Evolutionary conservation across 169 alveolate species (phyloP).

Genomic region (Eimeria necatrix): DNA sequence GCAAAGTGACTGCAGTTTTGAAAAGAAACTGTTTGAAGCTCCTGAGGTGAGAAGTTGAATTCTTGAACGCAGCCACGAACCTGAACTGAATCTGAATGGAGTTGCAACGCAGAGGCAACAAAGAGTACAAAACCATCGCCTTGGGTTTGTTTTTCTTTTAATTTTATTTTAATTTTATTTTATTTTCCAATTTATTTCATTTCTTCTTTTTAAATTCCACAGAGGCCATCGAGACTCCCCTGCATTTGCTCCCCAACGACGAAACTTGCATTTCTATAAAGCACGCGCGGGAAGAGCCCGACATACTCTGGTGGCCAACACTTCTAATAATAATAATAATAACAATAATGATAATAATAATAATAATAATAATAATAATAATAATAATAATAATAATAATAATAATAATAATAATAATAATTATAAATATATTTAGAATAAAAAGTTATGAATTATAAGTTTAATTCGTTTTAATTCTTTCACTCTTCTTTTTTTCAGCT

Average conservation of each 20-base stretch:
- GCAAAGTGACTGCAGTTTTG: slow-evolving; percentile 67
- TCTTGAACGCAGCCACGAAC: background rate
- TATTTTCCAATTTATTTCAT: too few species aligned
- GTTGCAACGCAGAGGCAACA: slow-evolving; percentile 58
- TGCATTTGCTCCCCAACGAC: slow-evolving; percentile 75
- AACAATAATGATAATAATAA: too few species aligned
- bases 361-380: too few species aligned
- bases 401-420: background rate
- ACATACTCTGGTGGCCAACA: slow-evolving; percentile 34
- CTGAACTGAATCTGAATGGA: background rate
- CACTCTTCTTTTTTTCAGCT: slow-evolving; percentile 30
- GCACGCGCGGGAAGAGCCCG: slow-evolving; percentile 65
- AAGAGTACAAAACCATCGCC: slow-evolving; percentile 32
- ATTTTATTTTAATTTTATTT: background rate
- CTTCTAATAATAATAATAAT: too few species aligned
- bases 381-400: too few species aligned
- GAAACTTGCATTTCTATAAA: slow-evolving; percentile 59
- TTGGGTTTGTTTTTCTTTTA: slow-evolving; percentile 51
- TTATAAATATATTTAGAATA: background rate
- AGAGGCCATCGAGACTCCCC: slow-evolving; percentile 80
- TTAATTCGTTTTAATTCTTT: background rate
- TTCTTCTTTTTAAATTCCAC: background rate
- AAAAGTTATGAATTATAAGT: background rate
- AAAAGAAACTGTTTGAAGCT: slow-evolving; percentile 66
- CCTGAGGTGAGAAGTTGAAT: slow-evolving; percentile 16